These are phyloP conservation scores for Erodium moschatum DNA, from an alignment of 441 rosid genomes.

Conservation along the genomic window DNA sequence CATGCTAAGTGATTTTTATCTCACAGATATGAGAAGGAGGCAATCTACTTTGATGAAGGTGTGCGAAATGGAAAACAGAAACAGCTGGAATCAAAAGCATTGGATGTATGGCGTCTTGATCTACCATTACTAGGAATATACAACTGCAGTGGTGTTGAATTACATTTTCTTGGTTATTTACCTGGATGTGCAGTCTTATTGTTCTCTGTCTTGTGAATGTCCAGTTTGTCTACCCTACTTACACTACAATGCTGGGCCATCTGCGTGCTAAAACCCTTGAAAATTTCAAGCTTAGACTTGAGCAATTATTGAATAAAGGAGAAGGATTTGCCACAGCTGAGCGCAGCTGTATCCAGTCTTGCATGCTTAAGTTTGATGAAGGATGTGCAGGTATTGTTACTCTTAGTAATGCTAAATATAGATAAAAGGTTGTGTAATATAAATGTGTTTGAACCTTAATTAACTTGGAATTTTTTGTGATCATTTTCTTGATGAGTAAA, in stretches of 20 bases:
- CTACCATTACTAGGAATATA: background rate
- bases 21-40: conserved; percentile 57
- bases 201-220: conserved; percentile 14
- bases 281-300: conserved; percentile 41
- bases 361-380: conserved; percentile 51
- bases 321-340: conserved; percentile 62
- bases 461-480: background rate
- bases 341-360: conserved; percentile 34
- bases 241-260: conserved; percentile 50
- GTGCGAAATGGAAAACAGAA: conserved; percentile 52
- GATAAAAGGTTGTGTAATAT: background rate
- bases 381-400: conserved; percentile 51
- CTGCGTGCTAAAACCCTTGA: conserved; percentile 44
- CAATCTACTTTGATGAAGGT: conserved; percentile 64
- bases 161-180: background rate
- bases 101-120: conserved; percentile 43
- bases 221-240: conserved; percentile 55
- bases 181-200: background rate
- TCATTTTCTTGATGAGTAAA: background rate
- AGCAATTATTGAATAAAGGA: conserved; percentile 43
- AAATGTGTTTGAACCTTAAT: background rate
- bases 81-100: conserved; percentile 48
- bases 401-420: background rate
- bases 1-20: conserved; percentile 11
- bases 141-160: background rate